Conservation (phyloP, 805 yeast species). For the Kodamaea lidongshanica region DNA sequence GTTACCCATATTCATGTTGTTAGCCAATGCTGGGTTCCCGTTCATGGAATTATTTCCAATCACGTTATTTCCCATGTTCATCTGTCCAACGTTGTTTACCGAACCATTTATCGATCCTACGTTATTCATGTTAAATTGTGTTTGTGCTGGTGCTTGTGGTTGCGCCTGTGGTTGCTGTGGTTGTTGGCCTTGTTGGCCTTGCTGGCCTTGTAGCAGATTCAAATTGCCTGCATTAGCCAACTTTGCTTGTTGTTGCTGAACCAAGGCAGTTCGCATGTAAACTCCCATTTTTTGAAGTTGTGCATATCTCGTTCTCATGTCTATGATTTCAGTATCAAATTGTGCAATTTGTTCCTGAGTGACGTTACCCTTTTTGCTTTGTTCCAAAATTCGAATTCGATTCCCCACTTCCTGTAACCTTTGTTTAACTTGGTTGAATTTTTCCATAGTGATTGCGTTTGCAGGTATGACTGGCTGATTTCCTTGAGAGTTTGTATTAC, state of each 20-base stretch:
- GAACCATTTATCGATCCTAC: too few relatives aligned
- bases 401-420: constrained; percentile 45
- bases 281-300: constrained; percentile 47
- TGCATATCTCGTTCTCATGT: constrained; percentile 40
- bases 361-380: constrained; percentile 38
- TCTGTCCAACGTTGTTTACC: too few relatives aligned
- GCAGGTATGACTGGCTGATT: constrained; percentile 13
- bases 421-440: constrained; percentile 39
- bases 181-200: constrained; percentile 7
- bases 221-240: constrained; percentile 1
- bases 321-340: constrained; percentile 44
- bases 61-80: too few relatives aligned
- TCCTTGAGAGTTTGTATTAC: constrained; percentile 1
- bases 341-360: constrained; percentile 41
- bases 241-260: constrained; percentile 19
- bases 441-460: constrained; percentile 29
- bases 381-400: constrained; percentile 46
- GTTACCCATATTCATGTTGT: too few relatives aligned
- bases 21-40: too few relatives aligned
- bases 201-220: background rate
- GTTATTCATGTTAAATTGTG: constrained; percentile 3
- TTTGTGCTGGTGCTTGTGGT: constrained; percentile 1
- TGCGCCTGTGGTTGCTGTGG: constrained; percentile 7
- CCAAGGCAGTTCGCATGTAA: constrained; percentile 38
- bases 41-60: too few relatives aligned